Evolutionary conservation across 345 rosid genomes (phyloP), one percentile per base, ranked within the genome.

Genomic region (Camelina laxa): DNA sequence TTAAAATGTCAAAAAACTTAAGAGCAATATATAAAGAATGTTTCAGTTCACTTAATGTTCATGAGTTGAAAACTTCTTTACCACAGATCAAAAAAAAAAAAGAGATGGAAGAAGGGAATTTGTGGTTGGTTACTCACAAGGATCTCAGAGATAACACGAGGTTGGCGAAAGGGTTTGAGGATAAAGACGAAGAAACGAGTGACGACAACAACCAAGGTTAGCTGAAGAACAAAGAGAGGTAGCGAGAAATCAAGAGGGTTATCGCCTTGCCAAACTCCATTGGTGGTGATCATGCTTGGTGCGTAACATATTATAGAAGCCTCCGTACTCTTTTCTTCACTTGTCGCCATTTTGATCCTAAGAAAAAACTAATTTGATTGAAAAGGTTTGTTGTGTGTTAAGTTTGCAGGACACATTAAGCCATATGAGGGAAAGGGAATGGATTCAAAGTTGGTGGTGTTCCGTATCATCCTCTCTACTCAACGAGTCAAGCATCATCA

Each of bases 251-350:
- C 92, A 12, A 95, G 82, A 56, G 99, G 99, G 73, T 95, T 90
- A 41, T 95, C 99, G 7, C 99, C 99, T 72, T 92, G 97, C 97
- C 99, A 95, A 17, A 95, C 83, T 10, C 99, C 99, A 69, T 95
- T 92, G 4, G 97, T 95, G 3, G 97, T 92, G 62, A 95, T 87
- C 97, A 92, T 92, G 51, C 86, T 81, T 2, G 99, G 97, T 16
- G 97, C 90, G 6, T 92, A 90, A 70, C 98, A 94, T 53, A 94
- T 90, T 42, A 91, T 78, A 14, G 89, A 65, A 70, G 47, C 42
- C 24, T 19, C 71, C 5, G 60, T 24, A 20, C 80, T 80, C 4
- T 67, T 80, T 1, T 87, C 36, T 0, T 72, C 63, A 44, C 2
- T 6, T 11, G 69, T 38, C 36, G 49, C 76, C 80, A 77, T 76